Base-by-base conservation (phyloP, 768 basidiomycete species). In the Pholiota molesta region DNA sequence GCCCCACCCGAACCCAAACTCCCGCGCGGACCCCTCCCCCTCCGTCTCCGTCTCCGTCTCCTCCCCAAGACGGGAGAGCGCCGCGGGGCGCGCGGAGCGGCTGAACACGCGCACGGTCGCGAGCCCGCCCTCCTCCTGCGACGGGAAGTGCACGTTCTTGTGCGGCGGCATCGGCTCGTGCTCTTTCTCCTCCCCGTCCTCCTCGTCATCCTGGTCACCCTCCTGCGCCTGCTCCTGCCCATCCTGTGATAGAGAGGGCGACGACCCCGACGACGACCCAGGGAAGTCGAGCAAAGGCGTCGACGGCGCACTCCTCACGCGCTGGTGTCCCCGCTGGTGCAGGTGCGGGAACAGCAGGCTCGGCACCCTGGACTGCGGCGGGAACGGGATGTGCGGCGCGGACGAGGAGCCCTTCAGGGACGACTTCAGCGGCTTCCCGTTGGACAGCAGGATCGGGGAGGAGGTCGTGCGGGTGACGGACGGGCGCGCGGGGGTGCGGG, bases 131-230 rank as follows among this genome's bases (percentile, higher is more conserved):
- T 83, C 82, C 62, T 84, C 79, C 53, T 83, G 81, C 0, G 85
- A 81, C 13, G 94, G 91, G 68, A 98, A 99, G 71, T 96, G 95
- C 0, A 98, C 96, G 55, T 87, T 90, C 78, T 97, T 97, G 1
- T 84, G 85, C 13, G 57, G 77, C 82, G 78, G 26, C 26, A 26
- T 26, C 26, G 26, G 26, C 26, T n/a, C n/a, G n/a, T n/a, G n/a
- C n/a, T n/a, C n/a, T n/a, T n/a, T n/a, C n/a, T n/a, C n/a, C n/a
- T n/a, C n/a, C n/a, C n/a, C n/a, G n/a, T n/a, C n/a, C n/a, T n/a
- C n/a, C n/a, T n/a, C n/a, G n/a, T n/a, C n/a, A n/a, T n/a, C n/a
- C n/a, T n/a, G n/a, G n/a, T n/a, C n/a, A n/a, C n/a, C n/a, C n/a
- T n/a, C n/a, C n/a, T n/a, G n/a, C n/a, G n/a, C n/a, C n/a, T n/a